These are phyloP conservation scores for Aspergillus japonicus DNA, from an alignment of 2,329 filamentous ascomycete genomes.

Conservation along the genomic window DNA sequence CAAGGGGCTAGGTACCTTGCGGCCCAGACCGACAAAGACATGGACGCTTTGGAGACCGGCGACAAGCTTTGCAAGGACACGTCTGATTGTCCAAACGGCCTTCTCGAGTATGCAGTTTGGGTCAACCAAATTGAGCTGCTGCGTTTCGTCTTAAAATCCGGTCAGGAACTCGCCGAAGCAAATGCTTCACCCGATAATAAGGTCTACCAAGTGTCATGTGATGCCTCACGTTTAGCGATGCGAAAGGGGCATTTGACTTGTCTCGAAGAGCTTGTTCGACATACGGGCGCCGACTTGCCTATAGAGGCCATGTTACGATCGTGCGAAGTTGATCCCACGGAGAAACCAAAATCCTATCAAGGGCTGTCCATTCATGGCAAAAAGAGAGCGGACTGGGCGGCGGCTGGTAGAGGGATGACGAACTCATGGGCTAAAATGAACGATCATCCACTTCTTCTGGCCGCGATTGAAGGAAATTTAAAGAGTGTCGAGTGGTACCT, in stretches of 20 bases:
- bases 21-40: background rate
- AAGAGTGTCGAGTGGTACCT: constrained; percentile 74
- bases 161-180: constrained; percentile 23
- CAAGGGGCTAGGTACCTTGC: constrained; percentile 29
- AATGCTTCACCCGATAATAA: constrained; percentile 4
- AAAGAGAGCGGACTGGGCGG: constrained; percentile 74
- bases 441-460: constrained; percentile 33
- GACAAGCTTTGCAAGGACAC: background rate
- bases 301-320: constrained; percentile 65
- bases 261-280: constrained; percentile 60
- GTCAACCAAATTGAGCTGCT: constrained; percentile 57
- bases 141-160: constrained; percentile 58
- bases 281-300: constrained; percentile 67
- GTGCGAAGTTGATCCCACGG: constrained; percentile 61
- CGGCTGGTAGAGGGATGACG: constrained; percentile 50
- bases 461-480: constrained; percentile 52
- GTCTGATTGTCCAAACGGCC: background rate
- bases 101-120: constrained; percentile 50
- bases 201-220: constrained; percentile 17
- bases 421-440: background rate
- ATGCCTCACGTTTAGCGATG: constrained; percentile 45
- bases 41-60: background rate
- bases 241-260: constrained; percentile 36
- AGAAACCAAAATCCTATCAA: constrained; percentile 71
- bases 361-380: constrained; percentile 73